Conservation (phyloP, 2,329 filamentous ascomycete genomes). For the Fusarium newnesense region DNA sequence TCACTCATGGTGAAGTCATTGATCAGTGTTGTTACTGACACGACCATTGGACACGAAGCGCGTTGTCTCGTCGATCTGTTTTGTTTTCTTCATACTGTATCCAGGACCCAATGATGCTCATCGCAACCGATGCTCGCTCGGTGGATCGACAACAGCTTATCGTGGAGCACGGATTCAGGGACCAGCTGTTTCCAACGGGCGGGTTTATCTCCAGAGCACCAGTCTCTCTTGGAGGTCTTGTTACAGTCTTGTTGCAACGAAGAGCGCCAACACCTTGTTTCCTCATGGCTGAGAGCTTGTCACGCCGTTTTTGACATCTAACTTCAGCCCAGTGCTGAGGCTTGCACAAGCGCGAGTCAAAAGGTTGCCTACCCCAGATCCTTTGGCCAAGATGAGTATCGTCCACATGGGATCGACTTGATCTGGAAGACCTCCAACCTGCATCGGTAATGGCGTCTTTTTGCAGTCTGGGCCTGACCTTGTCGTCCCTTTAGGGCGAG, state of each 20-base stretch:
- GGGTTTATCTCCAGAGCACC: constrained; percentile 6
- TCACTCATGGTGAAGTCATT: constrained; percentile 32
- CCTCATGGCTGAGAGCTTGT: constrained; percentile 3
- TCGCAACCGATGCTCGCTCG: constrained; percentile 12
- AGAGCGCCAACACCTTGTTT: neutral
- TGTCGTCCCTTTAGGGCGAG: constrained; percentile 6
- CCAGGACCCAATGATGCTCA: constrained; percentile 7
- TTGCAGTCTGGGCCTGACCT: constrained; percentile 25
- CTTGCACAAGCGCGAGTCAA: constrained; percentile 24
- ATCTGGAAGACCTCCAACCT: constrained; percentile 26
- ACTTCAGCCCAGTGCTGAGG: constrained; percentile 17
- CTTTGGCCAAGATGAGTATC: constrained; percentile 10
- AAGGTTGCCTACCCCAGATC: constrained; percentile 33
- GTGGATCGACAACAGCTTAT: constrained; percentile 19
- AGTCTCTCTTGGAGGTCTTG: constrained; percentile 7
- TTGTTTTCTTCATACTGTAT: constrained; percentile 30
- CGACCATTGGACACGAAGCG: constrained; percentile 14
- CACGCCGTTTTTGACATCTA: constrained; percentile 15
- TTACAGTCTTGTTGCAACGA: constrained; percentile 4
- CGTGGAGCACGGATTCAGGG: constrained; percentile 11
- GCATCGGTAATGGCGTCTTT: constrained; percentile 11
- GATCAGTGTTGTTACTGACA: constrained; percentile 18
- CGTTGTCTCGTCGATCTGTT: constrained; percentile 33
- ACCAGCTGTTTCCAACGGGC: constrained; percentile 12
- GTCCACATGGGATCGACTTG: constrained; percentile 11